Base-by-base conservation (phyloP, 345 rosid species). In the Rhodamnia argentea region DNA sequence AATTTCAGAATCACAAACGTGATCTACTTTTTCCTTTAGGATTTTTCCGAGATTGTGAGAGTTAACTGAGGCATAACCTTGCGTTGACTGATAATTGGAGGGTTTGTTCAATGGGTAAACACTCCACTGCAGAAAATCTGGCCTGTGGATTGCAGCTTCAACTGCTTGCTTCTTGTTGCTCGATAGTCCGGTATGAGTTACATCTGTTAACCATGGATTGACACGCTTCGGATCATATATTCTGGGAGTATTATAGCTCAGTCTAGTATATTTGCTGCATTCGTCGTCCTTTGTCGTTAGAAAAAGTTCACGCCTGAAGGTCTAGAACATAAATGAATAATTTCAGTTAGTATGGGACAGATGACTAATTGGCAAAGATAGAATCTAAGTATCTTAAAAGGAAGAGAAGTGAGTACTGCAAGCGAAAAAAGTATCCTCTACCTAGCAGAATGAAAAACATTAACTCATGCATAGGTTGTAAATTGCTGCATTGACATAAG, bases 151-250 rank as follows among this genome's bases (percentile, higher is more conserved):
- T 59, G 85, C 83, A 75, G 83, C 87, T 87, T 92, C 92, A 82
- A 87, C 62, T 62, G 92, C 92, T 89, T 88, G 94, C 91, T 86
- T 92, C 86, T 92, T 93, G 84, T 88, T 91, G 90, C 88, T 76
- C 54, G 88, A 87, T 51, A 85, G 51, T 87, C 91, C 91, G 5
- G 88, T 84, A 16, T 70, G 84, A 83, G 81, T 40, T 37, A 82
- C 75, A 88, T 86, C 92, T 83, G 83, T 84, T 85, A 90, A 83
- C 93, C 92, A 93, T 42, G 87, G 90, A 88, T 88, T 87, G 59
- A 86, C 83, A 53, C 91, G 91, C 91, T 93, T 93, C 59, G 89
- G 89, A 86, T 90, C 91, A 85, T 85, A 81, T 87, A 78, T 86
- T 83, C 92, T 47, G 74, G 92, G 85, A 84, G 50, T 87, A 70